These are phyloP conservation scores for Polytolypa hystricis DNA, from an alignment of 2,329 filamentous ascomycete genomes.

Conservation along the genomic window DNA sequence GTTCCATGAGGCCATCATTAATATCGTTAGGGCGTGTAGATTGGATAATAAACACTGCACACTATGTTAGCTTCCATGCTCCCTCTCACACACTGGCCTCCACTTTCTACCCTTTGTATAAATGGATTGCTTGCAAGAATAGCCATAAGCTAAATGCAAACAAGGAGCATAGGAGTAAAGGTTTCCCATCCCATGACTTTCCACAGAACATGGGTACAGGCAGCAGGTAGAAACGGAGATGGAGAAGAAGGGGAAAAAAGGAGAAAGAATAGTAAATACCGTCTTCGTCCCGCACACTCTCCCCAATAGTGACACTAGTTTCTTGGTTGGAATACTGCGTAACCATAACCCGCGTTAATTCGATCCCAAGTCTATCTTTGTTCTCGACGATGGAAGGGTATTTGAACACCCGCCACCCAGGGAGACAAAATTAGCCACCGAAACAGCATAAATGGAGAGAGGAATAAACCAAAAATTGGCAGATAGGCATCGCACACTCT, in stretches of 20 bases:
- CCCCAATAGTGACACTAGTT: constrained; percentile 71
- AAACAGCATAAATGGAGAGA: neutral
- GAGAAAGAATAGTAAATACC: constrained; percentile 36
- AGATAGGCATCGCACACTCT: too few species aligned
- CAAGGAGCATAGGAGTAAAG: too few species aligned
- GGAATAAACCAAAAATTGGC: neutral
- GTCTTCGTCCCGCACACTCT: constrained; percentile 94
- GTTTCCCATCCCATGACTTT: too few species aligned
- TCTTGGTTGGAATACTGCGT: constrained; percentile 56
- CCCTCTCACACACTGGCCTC: too few species aligned
- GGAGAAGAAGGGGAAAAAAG: constrained; percentile 9
- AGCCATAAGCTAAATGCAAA: too few species aligned
- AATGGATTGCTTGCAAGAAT: too few species aligned
- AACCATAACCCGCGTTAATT: constrained; percentile 58
- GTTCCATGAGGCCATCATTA: constrained; percentile 96
- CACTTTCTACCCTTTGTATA: too few species aligned
- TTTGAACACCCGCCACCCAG: neutral
- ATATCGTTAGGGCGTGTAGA: constrained; percentile 92
- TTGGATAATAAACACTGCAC: constrained; percentile 84
- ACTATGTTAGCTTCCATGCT: too few species aligned
- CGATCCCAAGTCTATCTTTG: constrained; percentile 48
- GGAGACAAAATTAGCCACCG: neutral
- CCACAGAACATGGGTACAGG: too few species aligned
- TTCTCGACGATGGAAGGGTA: neutral
- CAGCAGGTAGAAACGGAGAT: too few species aligned